Evolutionary conservation across 2,329 filamentous ascomycete genomes (phyloP).

Genomic region (Teratosphaeria epicoccoides): DNA sequence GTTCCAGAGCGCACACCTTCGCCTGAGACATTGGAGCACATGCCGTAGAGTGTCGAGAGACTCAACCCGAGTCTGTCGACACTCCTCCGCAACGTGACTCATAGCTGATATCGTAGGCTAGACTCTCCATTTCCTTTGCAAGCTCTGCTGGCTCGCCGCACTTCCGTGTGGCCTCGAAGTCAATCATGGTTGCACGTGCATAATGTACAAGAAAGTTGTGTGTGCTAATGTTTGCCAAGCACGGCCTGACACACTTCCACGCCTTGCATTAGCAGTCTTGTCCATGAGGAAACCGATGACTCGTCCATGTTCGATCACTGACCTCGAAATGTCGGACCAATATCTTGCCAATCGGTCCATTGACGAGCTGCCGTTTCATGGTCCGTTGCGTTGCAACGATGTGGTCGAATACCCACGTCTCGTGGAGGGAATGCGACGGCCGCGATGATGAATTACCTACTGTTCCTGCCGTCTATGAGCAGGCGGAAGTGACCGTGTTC

Average conservation of each 20-base stretch:
- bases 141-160: constrained; percentile 11
- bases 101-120: constrained; percentile 3
- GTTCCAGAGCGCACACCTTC: too few species aligned
- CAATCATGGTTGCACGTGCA: constrained; percentile 20
- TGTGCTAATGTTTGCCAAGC: constrained; percentile 29
- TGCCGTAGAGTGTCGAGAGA: too few species aligned
- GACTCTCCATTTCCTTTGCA: constrained; percentile 4
- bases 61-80: neutral
- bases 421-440: constrained; percentile 24
- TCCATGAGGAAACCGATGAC: constrained; percentile 33
- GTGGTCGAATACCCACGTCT: constrained; percentile 21
- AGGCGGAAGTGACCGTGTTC: constrained; percentile 29
- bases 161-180: constrained; percentile 23
- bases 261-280: constrained; percentile 16
- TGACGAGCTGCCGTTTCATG: constrained; percentile 30
- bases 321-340: constrained; percentile 31
- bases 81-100: constrained; percentile 4
- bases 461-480: constrained; percentile 26
- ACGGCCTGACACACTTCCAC: constrained; percentile 15
- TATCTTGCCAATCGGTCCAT: constrained; percentile 26
- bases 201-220: constrained; percentile 29
- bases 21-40: too few species aligned
- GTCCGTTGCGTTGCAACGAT: constrained; percentile 25
- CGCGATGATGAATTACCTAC: constrained; percentile 35
- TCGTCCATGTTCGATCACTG: constrained; percentile 30